Base-by-base conservation (phyloP, 495 filamentous ascomycete genomes). In the Collariella sp. region DNA sequence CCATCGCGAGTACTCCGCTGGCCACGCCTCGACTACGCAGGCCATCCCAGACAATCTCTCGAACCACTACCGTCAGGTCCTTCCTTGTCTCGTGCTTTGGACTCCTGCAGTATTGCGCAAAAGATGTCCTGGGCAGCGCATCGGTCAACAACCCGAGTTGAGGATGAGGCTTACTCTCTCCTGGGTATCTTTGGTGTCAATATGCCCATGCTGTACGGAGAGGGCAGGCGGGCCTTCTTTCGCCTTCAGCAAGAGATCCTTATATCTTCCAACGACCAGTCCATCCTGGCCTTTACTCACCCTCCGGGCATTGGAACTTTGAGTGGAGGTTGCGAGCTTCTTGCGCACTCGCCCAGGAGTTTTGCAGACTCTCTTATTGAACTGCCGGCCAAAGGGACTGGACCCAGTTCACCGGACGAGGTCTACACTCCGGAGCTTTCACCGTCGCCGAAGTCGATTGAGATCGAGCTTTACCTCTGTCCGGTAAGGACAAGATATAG, bases 151-250 rank as follows among this genome's bases (percentile, higher is more conserved):
- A 60, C 31, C 1, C 31, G 57, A 0, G 13, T 43, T 1, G 60
- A 63, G 31, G 54, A 63, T 7, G 19, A 29, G 15, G 57, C 57
- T 0, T 63, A 63, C 26, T 60, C 39, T 10, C 23, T 62, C 12
- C 19, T 62, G 13, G 60, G 60, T 5, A 46, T 60, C 7, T 57
- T 62, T 5, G 51, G 43, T 9, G 41, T 58, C 7, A 29, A 50
- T n/a, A 58, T 61, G 41, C 50, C 58, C n/a, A 5, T 56, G 23
- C 6, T 60, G 0, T 60, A 60, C 4, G 58, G 58, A 0, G 46
- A 48, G 12, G 31, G 46, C 1, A 11, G 2, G 45, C 13, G 9
- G 11, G 46, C 46, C 1, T 48, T 48, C 20, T 0, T 10, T 3
- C n/a, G 46, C 12, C 46, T 48, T 0, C 31, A 48, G 19, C 18